Evolutionary conservation across 1,139 yeast genomes (phyloP).

Genomic region (Geotrichum australiense): DNA sequence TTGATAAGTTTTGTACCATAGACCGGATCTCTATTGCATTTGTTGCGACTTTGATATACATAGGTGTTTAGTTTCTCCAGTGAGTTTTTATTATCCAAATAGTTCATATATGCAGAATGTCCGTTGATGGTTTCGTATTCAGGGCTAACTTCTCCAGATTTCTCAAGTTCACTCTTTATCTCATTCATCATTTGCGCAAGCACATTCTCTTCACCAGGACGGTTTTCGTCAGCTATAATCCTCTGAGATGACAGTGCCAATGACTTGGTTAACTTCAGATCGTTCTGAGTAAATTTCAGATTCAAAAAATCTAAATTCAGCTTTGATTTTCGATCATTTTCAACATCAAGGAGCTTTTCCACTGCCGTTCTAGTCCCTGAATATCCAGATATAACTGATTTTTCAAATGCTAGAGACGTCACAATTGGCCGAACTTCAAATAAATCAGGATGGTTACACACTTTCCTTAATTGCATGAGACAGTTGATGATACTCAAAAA

Average conservation of each 20-base stretch:
- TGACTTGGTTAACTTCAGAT: constrained; percentile 40
- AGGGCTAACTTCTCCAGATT: constrained; percentile 33
- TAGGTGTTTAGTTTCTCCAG: constrained; percentile 50
- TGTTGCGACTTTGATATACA: constrained; percentile 49
- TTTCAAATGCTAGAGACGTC: constrained; percentile 74
- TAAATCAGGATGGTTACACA: constrained; percentile 94
- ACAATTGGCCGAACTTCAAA: constrained; percentile 94
- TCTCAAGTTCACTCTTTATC: constrained; percentile 9
- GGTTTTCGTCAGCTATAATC: constrained; percentile 41
- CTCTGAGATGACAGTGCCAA: constrained; percentile 42
- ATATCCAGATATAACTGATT: constrained; percentile 53
- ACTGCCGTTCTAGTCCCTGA: constrained; percentile 41
- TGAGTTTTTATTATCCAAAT: constrained; percentile 43
- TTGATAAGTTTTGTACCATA: constrained; percentile 30
- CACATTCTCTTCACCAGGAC: constrained; percentile 31
- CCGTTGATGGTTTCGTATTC: constrained; percentile 48
- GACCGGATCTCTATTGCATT: constrained; percentile 30
- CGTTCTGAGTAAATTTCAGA: constrained; percentile 48
- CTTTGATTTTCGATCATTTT: constrained; percentile 24
- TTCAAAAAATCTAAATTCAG: constrained; percentile 57
- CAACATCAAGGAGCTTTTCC: constrained; percentile 35
- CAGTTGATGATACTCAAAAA: constrained; percentile 93
- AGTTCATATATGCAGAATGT: constrained; percentile 53
- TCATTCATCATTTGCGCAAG: constrained; percentile 22
- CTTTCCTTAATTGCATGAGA: constrained; percentile 95